A percentile compares a stretch with the other conserved stretches of the same genome.
These are phyloP conservation scores for Aphanoascus verrucosus DNA, from an alignment of 2,329 filamentous ascomycete genomes.

Conservation along the genomic window DNA sequence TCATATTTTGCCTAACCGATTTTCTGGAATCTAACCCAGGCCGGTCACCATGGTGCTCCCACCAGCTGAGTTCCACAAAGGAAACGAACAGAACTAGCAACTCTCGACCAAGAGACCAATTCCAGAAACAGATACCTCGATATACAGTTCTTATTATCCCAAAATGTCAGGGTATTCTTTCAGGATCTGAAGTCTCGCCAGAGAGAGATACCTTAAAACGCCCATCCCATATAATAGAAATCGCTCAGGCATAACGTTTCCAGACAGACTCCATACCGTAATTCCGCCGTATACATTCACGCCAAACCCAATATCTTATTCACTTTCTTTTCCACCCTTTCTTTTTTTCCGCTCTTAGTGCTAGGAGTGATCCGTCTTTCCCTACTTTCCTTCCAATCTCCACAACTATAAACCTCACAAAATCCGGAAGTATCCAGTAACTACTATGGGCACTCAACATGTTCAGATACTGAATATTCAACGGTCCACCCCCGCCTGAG, in stretches of 20 bases:
- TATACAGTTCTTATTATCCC: no score
- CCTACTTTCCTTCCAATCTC: conserved; percentile 72
- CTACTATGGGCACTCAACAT: conserved; percentile 93
- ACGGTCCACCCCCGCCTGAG: conserved; percentile 67
- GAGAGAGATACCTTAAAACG: no score
- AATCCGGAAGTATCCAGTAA: conserved; percentile 82
- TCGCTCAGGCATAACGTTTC: not conserved
- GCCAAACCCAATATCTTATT: not conserved
- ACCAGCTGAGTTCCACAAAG: no score
- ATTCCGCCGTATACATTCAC: not conserved
- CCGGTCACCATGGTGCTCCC: no score
- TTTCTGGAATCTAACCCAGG: no score
- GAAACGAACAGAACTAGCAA: no score
- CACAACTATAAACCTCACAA: conserved; percentile 79
- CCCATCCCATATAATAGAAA: not conserved
- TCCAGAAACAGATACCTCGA: no score
- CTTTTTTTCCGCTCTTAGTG: conserved; percentile 46
- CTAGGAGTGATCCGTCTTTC: conserved; percentile 45
- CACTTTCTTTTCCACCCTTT: conserved; percentile 38
- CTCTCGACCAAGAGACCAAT: no score
- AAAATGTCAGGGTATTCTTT: no score
- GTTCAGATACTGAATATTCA: conserved; percentile 93
- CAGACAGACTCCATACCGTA: not conserved
- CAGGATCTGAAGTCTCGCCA: no score
- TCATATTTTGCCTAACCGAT: no score